These are phyloP conservation scores for Phialophora expanda DNA, from an alignment of 2,329 filamentous ascomycete genomes.

Conservation along the genomic window DNA sequence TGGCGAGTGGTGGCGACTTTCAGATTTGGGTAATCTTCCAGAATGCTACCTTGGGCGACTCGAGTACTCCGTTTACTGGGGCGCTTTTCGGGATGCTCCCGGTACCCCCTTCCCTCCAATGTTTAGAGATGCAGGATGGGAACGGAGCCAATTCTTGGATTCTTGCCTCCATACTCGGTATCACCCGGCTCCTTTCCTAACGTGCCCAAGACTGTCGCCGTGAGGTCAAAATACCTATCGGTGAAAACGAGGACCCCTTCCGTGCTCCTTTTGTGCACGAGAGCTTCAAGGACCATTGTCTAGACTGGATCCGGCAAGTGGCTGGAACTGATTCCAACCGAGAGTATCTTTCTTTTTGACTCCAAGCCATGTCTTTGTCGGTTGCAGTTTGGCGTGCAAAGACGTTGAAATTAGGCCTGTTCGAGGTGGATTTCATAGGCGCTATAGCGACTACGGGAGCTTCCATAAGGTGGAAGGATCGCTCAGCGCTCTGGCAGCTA, in stretches of 20 bases:
- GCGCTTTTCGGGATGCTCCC: not conserved
- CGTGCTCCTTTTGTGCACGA: constrained; percentile 3
- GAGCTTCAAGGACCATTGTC: not conserved
- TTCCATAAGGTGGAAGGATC: not conserved
- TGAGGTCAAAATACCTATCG: not conserved
- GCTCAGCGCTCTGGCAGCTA: not conserved
- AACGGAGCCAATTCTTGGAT: not conserved
- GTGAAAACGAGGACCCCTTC: not conserved
- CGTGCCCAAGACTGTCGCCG: not conserved
- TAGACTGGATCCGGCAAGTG: not conserved
- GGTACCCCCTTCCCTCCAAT: not conserved
- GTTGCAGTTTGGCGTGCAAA: not conserved
- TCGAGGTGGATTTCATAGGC: not conserved
- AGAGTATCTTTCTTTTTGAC: not conserved
- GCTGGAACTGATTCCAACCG: not conserved
- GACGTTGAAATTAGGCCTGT: constrained; percentile 9
- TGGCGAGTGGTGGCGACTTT: constrained; percentile 6
- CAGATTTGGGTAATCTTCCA: constrained; percentile 28
- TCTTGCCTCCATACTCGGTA: not conserved
- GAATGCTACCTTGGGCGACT: constrained; percentile 20
- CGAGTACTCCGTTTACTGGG: not conserved
- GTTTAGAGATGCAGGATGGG: not conserved
- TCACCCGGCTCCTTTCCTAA: not conserved
- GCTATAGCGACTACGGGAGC: not conserved
- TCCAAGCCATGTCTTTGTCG: constrained; percentile 1